Percentiles rank a stretch among this genome's conserved stretches.
phyloP scores from a whole-genome alignment of 306 rosid genomes.

The Quercus aquifolioides region DNA sequence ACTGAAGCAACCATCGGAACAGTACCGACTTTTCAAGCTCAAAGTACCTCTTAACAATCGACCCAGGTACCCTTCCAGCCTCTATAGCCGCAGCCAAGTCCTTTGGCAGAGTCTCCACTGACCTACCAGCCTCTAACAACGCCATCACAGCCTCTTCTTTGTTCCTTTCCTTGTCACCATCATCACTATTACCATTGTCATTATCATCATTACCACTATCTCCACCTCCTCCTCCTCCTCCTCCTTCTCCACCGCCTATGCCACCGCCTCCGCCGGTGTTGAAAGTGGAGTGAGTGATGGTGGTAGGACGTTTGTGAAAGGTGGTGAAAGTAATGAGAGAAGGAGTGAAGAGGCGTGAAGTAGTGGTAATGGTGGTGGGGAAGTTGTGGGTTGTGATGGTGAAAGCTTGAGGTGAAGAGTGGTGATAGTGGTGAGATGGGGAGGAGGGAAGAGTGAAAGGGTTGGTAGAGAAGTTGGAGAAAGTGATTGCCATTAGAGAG shows the following conservation, averaged over 20 bases:
- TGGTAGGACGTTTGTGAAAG: slow-evolving; percentile 12
- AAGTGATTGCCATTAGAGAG: slow-evolving; percentile 44
- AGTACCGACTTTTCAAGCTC: slow-evolving; percentile 65
- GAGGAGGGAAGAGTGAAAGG: slow-evolving; percentile 28
- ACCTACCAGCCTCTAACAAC: slow-evolving; percentile 56
- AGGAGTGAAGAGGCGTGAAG: slow-evolving; percentile 13
- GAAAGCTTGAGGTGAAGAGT: slow-evolving; percentile 21
- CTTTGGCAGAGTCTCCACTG: slow-evolving; percentile 63
- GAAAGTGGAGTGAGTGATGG: slow-evolving; percentile 11
- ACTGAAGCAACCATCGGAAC: slow-evolving; percentile 63
- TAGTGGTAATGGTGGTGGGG: not conserved
- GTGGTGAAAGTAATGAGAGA: slow-evolving; percentile 14
- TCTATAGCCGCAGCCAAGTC: slow-evolving; percentile 69
- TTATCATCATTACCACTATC: not conserved
- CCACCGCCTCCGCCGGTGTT: slow-evolving; percentile 7
- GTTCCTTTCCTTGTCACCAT: slow-evolving; percentile 52
- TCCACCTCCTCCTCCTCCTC: not conserved
- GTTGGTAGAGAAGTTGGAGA: slow-evolving; percentile 36
- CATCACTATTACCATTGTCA: slow-evolving; percentile 21
- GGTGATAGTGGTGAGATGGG: not conserved
- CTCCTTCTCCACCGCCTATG: slow-evolving; percentile 22
- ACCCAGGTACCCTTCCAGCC: slow-evolving; percentile 73
- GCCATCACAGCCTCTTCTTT: slow-evolving; percentile 62
- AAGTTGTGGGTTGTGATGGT: slow-evolving; percentile 8
- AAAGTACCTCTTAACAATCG: slow-evolving; percentile 61